Base-by-base conservation (phyloP, 2,329 filamentous ascomycete species). In the Falciphora oryzae region DNA sequence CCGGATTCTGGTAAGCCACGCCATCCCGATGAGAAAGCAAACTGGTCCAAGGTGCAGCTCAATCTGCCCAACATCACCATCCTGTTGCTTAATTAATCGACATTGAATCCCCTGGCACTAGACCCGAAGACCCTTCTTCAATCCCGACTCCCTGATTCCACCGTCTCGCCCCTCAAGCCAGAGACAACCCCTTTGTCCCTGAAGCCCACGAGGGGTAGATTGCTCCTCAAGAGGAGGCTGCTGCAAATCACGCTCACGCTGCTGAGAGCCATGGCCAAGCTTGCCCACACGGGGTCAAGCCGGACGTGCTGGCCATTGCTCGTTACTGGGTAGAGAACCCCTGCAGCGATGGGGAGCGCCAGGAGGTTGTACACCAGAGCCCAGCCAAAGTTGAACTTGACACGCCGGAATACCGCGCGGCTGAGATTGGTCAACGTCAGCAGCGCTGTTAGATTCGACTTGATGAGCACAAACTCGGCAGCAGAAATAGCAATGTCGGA, bases 211-310 rank as follows among this genome's bases (percentile, higher is more conserved):
- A 75, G 70, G 7, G 78, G 77, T 13, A 82, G 65, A 60, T 73
- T 68, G 64, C 75, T 82, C 73, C 88, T 85, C 78, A 97, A 76
- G 61, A 87, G 81, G 71, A 97, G 76, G 78, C 90, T 94, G 74
- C 92, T 96, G 72, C 86, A 78, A 63, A 97, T 90, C 59, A 98
- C 93, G 71, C 91, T 95, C 69, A 97, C 88, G 75, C 90, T 94
- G 75, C 93, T 97, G 75, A 93, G 76, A 29, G 94, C 94, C 94
- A 97, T 98, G 0, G 93, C 93, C 73, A 97, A 76, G 69, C 88
- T 89, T 7, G 93, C 94, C 93, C 93, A 97, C 1, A 91, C 90
- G 0, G 90, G 90, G 73, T 91, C 88, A 60, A 93, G 77, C 66
- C 84, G 79, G 27, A 92, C 76, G 72, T 90, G 89, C 35, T 74